Conservation (phyloP, 2,329 filamentous ascomycete genomes). For the Fusarium sp. region DNA sequence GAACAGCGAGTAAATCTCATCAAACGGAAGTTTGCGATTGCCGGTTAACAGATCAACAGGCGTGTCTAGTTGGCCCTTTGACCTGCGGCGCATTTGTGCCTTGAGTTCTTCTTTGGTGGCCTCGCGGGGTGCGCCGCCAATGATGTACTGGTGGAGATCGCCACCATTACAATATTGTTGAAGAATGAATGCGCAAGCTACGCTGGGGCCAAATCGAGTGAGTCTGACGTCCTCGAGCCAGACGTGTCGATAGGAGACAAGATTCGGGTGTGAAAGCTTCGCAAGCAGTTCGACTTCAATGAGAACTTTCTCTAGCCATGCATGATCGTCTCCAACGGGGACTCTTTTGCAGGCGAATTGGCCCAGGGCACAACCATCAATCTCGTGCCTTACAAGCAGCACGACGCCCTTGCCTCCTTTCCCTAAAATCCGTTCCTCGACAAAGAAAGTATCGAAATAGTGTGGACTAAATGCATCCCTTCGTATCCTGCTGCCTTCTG, state of each 20-base stretch:
- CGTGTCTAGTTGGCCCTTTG: constrained; percentile 79
- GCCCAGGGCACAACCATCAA: constrained; percentile 89
- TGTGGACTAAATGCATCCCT: constrained; percentile 89
- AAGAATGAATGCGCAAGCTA: constrained; percentile 95
- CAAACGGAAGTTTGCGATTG: constrained; percentile 72
- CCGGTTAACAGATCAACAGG: constrained; percentile 62
- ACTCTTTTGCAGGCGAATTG: constrained; percentile 97
- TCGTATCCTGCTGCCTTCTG: constrained; percentile 78
- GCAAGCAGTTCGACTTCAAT: constrained; percentile 94
- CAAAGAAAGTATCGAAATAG: constrained; percentile 94
- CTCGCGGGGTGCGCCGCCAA: constrained; percentile 74
- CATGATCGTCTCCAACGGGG: constrained; percentile 93
- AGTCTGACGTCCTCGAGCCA: constrained; percentile 94
- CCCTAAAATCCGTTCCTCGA: constrained; percentile 87
- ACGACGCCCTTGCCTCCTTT: constrained; percentile 96
- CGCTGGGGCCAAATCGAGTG: constrained; percentile 87
- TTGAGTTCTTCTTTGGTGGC: constrained; percentile 88
- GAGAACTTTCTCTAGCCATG: constrained; percentile 93
- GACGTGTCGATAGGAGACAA: constrained; percentile 96
- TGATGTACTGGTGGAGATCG: constrained; percentile 88
- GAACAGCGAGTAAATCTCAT: constrained; percentile 97
- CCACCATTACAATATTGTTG: constrained; percentile 98
- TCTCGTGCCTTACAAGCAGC: constrained; percentile 89
- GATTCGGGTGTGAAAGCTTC: constrained; percentile 90
- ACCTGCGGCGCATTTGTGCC: constrained; percentile 84